Percentiles rank a stretch among this genome's conserved stretches.
Conservation (phyloP, 768 basidiomycete genomes). For the Mycena rebaudengoi region DNA sequence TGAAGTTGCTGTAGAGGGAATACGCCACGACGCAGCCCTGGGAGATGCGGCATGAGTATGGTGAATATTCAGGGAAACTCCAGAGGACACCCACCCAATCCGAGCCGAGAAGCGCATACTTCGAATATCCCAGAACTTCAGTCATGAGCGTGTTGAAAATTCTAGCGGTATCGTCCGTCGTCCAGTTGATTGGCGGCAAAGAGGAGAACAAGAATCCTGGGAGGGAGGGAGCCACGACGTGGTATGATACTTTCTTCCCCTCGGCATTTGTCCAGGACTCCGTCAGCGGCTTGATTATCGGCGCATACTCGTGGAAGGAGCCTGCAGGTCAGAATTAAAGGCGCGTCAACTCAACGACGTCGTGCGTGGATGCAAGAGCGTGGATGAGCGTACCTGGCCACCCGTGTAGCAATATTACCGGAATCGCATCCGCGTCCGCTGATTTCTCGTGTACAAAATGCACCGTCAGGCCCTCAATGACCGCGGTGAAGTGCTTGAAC, state of each 20-base stretch:
- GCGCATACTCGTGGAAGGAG: conserved; percentile 12
- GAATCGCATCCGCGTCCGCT: conserved; percentile 2
- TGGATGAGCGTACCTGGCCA: conserved; percentile 10
- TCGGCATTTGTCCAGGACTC: not conserved
- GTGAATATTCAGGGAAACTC: not conserved
- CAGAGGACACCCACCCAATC: conserved; percentile 30
- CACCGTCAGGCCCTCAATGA: conserved; percentile 21
- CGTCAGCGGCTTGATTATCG: conserved; percentile 11
- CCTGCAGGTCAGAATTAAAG: not conserved
- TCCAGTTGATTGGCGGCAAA: conserved; percentile 23
- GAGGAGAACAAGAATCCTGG: conserved; percentile 28
- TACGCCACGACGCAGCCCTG: conserved; percentile 1
- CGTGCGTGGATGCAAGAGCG: not conserved
- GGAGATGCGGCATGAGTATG: not conserved
- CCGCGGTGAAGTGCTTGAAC: conserved; percentile 21
- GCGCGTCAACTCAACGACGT: not conserved
- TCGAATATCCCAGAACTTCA: conserved; percentile 30
- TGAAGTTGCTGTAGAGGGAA: conserved; percentile 14
- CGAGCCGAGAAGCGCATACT: conserved; percentile 29
- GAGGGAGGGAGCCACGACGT: conserved; percentile 12
- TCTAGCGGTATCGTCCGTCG: conserved; percentile 32
- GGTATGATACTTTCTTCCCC: conserved; percentile 2
- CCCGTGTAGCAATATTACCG: conserved; percentile 13
- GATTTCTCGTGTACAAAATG: conserved; percentile 21
- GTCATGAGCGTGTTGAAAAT: conserved; percentile 35